These are phyloP conservation scores for Septoria linicola DNA, from an alignment of 2,329 filamentous ascomycete genomes.

Conservation along the genomic window DNA sequence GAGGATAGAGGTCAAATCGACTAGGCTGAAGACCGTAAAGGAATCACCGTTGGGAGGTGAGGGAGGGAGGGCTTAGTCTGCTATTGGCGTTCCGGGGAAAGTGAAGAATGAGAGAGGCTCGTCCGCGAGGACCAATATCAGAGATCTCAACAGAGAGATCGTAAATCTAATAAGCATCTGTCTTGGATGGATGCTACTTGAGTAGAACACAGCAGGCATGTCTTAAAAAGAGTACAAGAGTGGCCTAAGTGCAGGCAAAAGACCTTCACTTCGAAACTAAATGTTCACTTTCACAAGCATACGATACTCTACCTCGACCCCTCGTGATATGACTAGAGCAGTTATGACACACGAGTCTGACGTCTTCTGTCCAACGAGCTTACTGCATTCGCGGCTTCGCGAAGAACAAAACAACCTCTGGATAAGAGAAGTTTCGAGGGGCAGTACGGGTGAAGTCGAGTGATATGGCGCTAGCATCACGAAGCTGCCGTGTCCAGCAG, in stretches of 20 bases:
- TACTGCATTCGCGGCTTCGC: too few species aligned
- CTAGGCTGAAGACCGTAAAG: constrained; percentile 10
- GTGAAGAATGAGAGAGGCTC: constrained; percentile 18
- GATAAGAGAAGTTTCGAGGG: too few species aligned
- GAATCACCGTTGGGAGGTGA: constrained; percentile 7
- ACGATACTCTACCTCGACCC: too few species aligned
- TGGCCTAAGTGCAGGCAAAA: too few species aligned
- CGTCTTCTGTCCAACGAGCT: too few species aligned
- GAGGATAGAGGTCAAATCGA: constrained; percentile 12
- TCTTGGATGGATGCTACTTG: neutral
- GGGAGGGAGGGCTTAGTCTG: constrained; percentile 2
- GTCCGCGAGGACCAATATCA: constrained; percentile 28
- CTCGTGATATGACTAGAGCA: neutral
- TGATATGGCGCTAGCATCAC: too few species aligned
- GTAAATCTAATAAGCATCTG: constrained; percentile 19
- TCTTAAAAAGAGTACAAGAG: too few species aligned
- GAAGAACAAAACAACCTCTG: too few species aligned
- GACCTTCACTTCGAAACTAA: too few species aligned
- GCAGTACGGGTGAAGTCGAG: neutral
- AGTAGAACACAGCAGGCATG: neutral
- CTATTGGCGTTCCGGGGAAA: neutral
- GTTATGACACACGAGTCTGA: too few species aligned
- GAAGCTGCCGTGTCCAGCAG: neutral
- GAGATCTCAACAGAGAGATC: constrained; percentile 3
- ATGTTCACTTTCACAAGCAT: too few species aligned